A percentile compares a stretch with the other conserved stretches of the same genome.
Conservation (phyloP, 73 alveolate species). For the Tetrahymena elliotti region DNA sequence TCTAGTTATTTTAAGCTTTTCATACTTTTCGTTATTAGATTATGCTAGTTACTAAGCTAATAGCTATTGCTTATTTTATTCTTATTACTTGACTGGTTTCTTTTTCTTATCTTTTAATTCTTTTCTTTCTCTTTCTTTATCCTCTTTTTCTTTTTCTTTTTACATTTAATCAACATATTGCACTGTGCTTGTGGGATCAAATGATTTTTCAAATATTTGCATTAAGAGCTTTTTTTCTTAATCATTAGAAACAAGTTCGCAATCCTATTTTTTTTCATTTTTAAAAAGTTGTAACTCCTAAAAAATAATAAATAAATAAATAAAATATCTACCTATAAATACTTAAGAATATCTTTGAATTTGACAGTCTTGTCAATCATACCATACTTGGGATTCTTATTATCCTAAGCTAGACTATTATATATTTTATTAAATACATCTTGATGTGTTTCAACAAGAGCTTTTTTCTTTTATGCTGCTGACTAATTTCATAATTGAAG, state of each 20-base stretch:
- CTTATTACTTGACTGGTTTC: conserved; percentile 5
- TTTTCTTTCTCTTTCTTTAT: conserved; percentile 20
- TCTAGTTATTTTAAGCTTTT: background rate
- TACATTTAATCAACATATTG: background rate
- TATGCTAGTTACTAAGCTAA: conserved; percentile 8
- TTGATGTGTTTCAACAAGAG: background rate
- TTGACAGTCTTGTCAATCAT: background rate
- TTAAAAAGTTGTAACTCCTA: too few relatives aligned
- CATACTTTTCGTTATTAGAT: conserved; percentile 12
- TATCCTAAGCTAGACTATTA: background rate
- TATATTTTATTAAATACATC: conserved; percentile 11
- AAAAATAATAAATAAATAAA: too few relatives aligned
- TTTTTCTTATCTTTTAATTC: conserved; percentile 5
- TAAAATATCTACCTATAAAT: background rate
- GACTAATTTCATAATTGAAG: background rate
- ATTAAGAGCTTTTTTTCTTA: background rate
- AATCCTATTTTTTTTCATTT: background rate
- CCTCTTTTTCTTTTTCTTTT: conserved; percentile 12
- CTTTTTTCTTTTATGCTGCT: conserved; percentile 9
- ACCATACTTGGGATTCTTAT: background rate
- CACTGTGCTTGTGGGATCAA: background rate
- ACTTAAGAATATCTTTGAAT: background rate
- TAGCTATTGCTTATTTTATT: conserved; percentile 4
- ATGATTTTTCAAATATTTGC: background rate
- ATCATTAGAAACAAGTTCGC: background rate